Conservation (phyloP, 345 rosid species). For the Heritiera littoralis region DNA sequence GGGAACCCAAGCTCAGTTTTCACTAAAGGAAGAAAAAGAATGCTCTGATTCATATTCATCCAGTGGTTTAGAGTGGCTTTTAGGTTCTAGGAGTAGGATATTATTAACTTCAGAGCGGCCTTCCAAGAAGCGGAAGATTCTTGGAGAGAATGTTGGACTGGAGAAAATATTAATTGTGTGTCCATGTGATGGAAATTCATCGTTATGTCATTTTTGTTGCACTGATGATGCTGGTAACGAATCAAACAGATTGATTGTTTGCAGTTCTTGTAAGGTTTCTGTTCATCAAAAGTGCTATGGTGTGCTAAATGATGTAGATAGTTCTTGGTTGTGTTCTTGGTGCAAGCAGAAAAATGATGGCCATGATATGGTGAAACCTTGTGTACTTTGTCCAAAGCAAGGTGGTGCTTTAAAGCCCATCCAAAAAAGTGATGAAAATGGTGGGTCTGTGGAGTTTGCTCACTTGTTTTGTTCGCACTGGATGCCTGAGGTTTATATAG, state of each 20-base stretch:
- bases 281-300: conserved; percentile 89
- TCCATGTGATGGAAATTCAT: conserved; percentile 60
- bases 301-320: conserved; percentile 50
- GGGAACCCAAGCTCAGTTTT: conserved; percentile 30
- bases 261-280: conserved; percentile 74
- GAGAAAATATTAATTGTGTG: conserved; percentile 59
- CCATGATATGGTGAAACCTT: conserved; percentile 45
- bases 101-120: conserved; percentile 86
- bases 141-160: conserved; percentile 81
- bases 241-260: conserved; percentile 53
- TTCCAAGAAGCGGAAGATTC: conserved; percentile 79
- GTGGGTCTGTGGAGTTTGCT: conserved; percentile 52
- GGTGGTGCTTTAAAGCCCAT: conserved; percentile 87
- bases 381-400: conserved; percentile 76
- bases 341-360: conserved; percentile 56
- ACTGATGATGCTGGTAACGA: conserved; percentile 35
- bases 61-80: conserved; percentile 75
- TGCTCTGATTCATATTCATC: conserved; percentile 39
- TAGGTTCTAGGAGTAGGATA: conserved; percentile 73
- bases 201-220: conserved; percentile 77
- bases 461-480: conserved; percentile 89
- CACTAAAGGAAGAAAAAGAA: conserved; percentile 26
- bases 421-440: conserved; percentile 32
- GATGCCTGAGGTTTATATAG: conserved; percentile 83
- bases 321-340: conserved; percentile 83